These are phyloP conservation scores for Ephemerocybe angulata DNA, from an alignment of 768 basidiomycete genomes.

Conservation along the genomic window DNA sequence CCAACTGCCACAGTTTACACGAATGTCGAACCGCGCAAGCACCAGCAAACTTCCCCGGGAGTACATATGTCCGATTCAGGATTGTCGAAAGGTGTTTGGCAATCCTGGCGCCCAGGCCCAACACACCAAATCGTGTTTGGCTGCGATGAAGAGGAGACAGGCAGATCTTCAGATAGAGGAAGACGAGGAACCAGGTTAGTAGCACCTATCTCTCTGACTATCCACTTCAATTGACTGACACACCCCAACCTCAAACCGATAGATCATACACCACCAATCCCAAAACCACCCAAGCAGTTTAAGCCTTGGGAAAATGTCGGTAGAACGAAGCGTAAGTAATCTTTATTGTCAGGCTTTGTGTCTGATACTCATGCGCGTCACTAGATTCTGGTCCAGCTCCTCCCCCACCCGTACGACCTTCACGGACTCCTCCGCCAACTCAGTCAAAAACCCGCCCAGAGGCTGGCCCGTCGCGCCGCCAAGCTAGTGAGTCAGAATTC, in stretches of 20 bases:
- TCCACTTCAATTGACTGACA: not conserved
- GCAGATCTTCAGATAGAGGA: not conserved
- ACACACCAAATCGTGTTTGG: not conserved
- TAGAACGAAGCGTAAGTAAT: not conserved
- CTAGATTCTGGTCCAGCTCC: not conserved
- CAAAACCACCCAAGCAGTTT: not conserved
- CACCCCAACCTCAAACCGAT: not conserved
- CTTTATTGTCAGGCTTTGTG: not conserved
- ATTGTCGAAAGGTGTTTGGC: no score
- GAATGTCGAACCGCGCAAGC: not conserved
- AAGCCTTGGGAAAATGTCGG: not conserved
- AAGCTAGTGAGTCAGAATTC: no score
- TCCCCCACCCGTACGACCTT: no score
- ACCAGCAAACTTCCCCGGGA: not conserved
- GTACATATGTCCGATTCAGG: no score
- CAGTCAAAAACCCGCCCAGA: no score
- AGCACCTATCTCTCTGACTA: not conserved
- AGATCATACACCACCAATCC: not conserved
- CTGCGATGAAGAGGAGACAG: not conserved
- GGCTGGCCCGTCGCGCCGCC: no score
- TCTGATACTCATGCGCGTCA: not conserved
- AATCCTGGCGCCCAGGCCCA: no score
- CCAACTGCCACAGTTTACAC: no score
- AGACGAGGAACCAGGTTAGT: not conserved
- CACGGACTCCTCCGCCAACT: no score